Evolutionary conservation across 1,284 basidiomycete species (phyloP).

Genomic region (Cutaneotrichosporon cyanovorans): DNA sequence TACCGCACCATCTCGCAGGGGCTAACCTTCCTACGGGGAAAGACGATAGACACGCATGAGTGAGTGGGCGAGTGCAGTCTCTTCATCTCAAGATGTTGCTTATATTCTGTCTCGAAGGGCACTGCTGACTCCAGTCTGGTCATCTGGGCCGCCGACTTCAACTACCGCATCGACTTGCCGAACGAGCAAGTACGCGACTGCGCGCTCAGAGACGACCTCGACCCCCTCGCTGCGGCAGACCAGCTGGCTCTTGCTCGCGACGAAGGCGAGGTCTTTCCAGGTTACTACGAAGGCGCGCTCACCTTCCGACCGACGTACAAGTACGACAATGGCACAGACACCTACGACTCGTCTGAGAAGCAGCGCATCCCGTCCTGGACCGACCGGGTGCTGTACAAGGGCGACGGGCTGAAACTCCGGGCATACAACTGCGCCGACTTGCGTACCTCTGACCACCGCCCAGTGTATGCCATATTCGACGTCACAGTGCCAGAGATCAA

Average conservation of each 20-base stretch:
- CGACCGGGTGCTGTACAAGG: conserved; percentile 85
- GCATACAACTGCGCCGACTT: conserved; percentile 63
- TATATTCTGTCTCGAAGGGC: too few relatives aligned
- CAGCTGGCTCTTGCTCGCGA: conserved; percentile 71
- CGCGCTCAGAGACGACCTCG: conserved; percentile 59
- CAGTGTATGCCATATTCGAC: conserved; percentile 80
- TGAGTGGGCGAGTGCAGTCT: conserved; percentile 50
- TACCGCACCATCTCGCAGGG: conserved; percentile 79
- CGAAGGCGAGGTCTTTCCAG: conserved; percentile 62
- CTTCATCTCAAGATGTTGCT: too few relatives aligned
- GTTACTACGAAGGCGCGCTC: conserved; percentile 81
- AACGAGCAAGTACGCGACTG: conserved; percentile 69
- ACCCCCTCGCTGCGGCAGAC: conserved; percentile 68
- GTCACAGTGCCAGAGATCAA: conserved; percentile 73
- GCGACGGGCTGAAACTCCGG: conserved; percentile 44
- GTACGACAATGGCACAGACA: conserved; percentile 55
- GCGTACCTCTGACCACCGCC: conserved; percentile 85
- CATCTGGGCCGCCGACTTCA: conserved; percentile 87
- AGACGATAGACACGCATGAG: conserved; percentile 83
- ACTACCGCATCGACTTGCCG: conserved; percentile 84
- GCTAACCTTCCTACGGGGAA: conserved; percentile 79
- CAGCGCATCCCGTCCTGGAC: conserved; percentile 96
- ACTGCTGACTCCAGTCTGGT: conserved; percentile 46
- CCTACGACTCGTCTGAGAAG: conserved; percentile 94
- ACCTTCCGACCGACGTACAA: conserved; percentile 57